Conservation (phyloP, 2,329 filamentous ascomycete species). For the Aspergillus sergii region DNA sequence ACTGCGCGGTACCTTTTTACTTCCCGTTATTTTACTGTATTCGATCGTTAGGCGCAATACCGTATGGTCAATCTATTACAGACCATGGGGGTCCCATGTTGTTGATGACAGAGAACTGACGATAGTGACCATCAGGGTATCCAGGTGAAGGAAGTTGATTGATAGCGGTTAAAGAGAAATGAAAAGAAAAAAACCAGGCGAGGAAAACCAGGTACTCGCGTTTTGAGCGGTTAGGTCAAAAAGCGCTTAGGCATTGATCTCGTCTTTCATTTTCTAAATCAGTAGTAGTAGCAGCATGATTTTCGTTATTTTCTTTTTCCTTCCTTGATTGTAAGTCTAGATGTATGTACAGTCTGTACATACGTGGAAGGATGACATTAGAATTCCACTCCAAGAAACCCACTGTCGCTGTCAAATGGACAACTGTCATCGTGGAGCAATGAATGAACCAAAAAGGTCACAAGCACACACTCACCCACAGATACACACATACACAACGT, state of each 20-base stretch:
- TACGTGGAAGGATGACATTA: background rate
- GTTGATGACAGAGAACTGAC: background rate
- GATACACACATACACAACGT: background rate
- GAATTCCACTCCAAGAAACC: background rate
- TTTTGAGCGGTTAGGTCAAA: conserved; percentile 2
- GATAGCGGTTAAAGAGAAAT: background rate
- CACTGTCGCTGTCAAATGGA: background rate
- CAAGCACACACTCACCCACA: background rate
- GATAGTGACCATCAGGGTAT: background rate
- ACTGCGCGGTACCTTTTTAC: background rate
- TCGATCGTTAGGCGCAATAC: background rate
- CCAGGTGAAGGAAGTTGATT: background rate
- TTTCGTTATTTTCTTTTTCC: background rate
- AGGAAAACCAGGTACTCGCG: background rate
- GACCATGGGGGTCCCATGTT: background rate
- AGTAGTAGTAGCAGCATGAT: too few species aligned
- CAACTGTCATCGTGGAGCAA: background rate
- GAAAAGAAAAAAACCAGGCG: background rate
- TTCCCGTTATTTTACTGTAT: background rate
- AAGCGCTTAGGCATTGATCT: background rate
- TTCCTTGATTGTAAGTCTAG: background rate
- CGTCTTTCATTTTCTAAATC: background rate
- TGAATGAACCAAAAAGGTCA: background rate
- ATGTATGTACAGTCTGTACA: background rate
- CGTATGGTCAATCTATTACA: background rate